Base-by-base conservation (phyloP, 345 rosid species). In the Aurinia saxatilis region DNA sequence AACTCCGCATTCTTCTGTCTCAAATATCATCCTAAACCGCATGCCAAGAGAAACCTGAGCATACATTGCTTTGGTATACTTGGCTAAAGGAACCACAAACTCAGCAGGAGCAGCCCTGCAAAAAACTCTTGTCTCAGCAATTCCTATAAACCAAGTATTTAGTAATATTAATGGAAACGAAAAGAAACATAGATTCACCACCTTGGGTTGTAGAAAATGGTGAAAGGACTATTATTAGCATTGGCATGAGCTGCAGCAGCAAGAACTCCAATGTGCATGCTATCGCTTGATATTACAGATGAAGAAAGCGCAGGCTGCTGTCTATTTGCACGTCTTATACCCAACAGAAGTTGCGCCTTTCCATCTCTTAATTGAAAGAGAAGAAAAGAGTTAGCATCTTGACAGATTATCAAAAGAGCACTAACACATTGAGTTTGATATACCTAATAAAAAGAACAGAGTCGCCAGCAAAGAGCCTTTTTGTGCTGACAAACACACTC, bases 161-260 rank as follows among this genome's bases (percentile, higher is more conserved):
- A 12, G 50, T 39, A 48, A 21, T 19, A 25, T 48, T 54, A 15
- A 39, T 6, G 39, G 46, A 31, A 44, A 41, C n/a, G 49, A 58
- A 38, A 18, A 17, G 38, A 18, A 53, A 12, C 14, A 21, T 27
- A 56, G 66, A 57, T 42, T 25, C 48, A 31, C 48, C 63, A 92
- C 98, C 98, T 90, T 10, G 99, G 99, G 78, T 93, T 93, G 73
- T 82, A 93, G 61, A 93, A 93, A 58, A 93, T 77, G 42, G 87
- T 87, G 64, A 93, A 93, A 3, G 96, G 97, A 55, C 97, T 93
- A 68, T 77, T 81, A 58, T 93, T 93, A 21, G 96, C 90, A 31
- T 92, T 95, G 8, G 99, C 99, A 78, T 93, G 99, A 77, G 99
- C 97, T 23, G 97, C 99, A 52, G 97, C 99, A 50, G 97, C 99